Evolutionary conservation across 352 stramenopile species (phyloP).

Genomic region (Phytophthora foliorum): DNA sequence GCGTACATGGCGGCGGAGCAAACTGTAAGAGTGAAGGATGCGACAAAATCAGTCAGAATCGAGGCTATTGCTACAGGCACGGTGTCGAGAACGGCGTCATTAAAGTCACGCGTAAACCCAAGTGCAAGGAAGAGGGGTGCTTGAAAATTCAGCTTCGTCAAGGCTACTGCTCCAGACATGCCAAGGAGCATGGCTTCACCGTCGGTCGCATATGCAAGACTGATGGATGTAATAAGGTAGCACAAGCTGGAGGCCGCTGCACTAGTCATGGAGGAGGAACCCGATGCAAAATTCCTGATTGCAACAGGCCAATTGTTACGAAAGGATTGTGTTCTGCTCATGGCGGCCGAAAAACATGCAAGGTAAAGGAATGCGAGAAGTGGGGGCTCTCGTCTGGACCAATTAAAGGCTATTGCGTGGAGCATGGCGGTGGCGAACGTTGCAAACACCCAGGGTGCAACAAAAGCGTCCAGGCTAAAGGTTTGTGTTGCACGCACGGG

Average conservation of each 20-base stretch:
- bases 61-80: constrained; percentile 35
- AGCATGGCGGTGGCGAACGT: constrained; percentile 33
- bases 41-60: constrained; percentile 28
- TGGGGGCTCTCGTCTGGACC: constrained; percentile 27
- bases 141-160: constrained; percentile 25
- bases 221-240: constrained; percentile 31
- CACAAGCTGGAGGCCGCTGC: constrained; percentile 32
- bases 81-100: constrained; percentile 25
- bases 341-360: constrained; percentile 37
- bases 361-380: constrained; percentile 29
- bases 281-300: constrained; percentile 31
- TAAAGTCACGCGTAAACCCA: constrained; percentile 20
- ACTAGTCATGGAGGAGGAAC: constrained; percentile 31
- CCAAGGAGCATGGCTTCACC: constrained; percentile 26
- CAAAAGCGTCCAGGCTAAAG: constrained; percentile 34
- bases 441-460: constrained; percentile 35
- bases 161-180: constrained; percentile 37
- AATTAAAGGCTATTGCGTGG: constrained; percentile 37
- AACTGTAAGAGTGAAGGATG: constrained; percentile 30
- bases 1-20: constrained; percentile 11
- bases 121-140: constrained; percentile 35
- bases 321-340: constrained; percentile 36
- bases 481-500: constrained; percentile 35
- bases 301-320: constrained; percentile 22
- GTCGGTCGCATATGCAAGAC: constrained; percentile 32